Base-by-base conservation (phyloP, 2,329 filamentous ascomycete genomes). In the Alternaria arborescens region DNA sequence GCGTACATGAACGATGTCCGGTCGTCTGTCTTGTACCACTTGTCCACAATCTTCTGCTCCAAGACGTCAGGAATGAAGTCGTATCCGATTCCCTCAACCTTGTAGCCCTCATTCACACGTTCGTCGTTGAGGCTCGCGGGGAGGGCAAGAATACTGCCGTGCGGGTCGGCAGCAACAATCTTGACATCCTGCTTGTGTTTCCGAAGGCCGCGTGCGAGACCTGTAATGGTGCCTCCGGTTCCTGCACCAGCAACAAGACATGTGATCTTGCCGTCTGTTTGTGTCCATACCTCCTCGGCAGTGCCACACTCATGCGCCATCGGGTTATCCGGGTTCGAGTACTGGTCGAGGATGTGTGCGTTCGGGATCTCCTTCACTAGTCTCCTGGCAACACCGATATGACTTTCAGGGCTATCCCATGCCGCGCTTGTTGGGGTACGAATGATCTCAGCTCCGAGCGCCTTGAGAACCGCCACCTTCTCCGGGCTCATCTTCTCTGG, bases 401-500 rank as follows among this genome's bases (percentile, higher is more conserved):
- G 95, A 56, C 92, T 96, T 82, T 99, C 95, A 56, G 95, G 95
- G 40, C 89, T 90, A 80, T 99, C 95, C 84, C 88, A 98, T 42
- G 95, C 94, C 38, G 95, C 95, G 80, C 97, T 93, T 34, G 94
- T 99, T 24, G 95, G 95, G 4, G 95, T 99, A 55, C 95, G 90
- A 78, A 99, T 97, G 80, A 99, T 98, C 76, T 96, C 97, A 42
- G 95, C 95, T 66, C 94, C 94, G 53, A 99, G 87, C 30, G 95
- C 94, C 71, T 93, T 91, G 64, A 99, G 86, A 28, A 99, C 95
- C 2, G 94, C 91, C 40, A 99, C 95, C 82, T 99, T 99, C 82
- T 99, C 95, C 48, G 93, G 91, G 1, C 93, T 97, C 95, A 99
- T 99, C 85, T 99, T 99, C 83, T 99, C 95, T 52, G 95, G 95